Base-by-base conservation (phyloP, 2,329 filamentous ascomycete genomes). In the Coniochaeta prunicola region DNA sequence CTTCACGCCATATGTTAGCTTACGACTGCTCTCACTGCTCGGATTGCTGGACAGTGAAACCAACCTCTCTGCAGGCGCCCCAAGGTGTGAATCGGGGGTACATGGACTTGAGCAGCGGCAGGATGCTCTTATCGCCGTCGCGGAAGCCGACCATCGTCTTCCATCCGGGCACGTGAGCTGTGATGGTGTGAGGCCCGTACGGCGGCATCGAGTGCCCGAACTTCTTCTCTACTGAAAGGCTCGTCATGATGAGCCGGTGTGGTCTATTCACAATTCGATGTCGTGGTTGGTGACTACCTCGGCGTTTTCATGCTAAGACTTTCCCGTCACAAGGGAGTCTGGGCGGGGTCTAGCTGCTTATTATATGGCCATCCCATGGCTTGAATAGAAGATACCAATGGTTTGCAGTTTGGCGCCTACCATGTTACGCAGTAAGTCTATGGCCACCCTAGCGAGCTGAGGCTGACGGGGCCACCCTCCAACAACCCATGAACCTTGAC, bases 141-240 rank as follows among this genome's bases (percentile, higher is more conserved):
- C 77, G 87, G 34, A 80, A 62, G 4, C 64, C 65, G 50, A 71
- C 63, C n/a, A 68, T 67, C 7, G 69, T 64, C 7, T 75, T 68
- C 78, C 78, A 81, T 26, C 74, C 74, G 0, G 75, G 75, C 1
- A 73, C 33, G 63, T 81, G 77, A 58, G 73, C 69, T 57, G 79
- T 77, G 68, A 81, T 72, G 60, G 74, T 76, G 63, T 81, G 78
- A 0, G 76, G 72, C 1, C 72, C 74, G 56, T 78, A 71, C 1
- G 79, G 79, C 1, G 78, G 78, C 3, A 78, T 66, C 17, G 77
- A 78, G 59, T 76, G 70, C 15, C 78, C 79, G 38, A 77, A 71
- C n/a, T 62, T 61, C 26, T 67, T 68, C 58, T 67, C 68, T 60
- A 70, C 65, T 26, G 59, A 31, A 24, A 64, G 66, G 59, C 64